phyloP scores from a whole-genome alignment of 225 moss, liverwort and hornwort genomes.

The Pseudoscleropodium purum region DNA sequence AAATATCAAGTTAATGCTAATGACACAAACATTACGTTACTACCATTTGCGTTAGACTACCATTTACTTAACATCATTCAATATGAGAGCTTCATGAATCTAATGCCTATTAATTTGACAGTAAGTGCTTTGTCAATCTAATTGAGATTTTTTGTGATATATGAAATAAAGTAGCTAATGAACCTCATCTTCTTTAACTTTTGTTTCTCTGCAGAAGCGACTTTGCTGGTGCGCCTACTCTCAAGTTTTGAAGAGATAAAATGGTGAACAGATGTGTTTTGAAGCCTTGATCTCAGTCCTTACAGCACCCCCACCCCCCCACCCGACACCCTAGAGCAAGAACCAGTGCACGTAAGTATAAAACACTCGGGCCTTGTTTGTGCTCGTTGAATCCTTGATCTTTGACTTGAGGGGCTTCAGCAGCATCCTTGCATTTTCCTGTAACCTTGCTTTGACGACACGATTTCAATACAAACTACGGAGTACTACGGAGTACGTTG shows the following conservation, averaged over 20 bases:
- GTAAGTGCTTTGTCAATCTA: background rate
- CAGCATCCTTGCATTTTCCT: background rate
- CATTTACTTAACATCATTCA: background rate
- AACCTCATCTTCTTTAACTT: background rate
- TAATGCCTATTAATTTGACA: background rate
- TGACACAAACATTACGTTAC: background rate
- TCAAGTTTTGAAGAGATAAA: constrained; percentile 41
- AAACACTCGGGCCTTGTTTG: background rate
- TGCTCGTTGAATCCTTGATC: background rate
- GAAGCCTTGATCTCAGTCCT: background rate
- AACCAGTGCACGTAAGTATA: background rate
- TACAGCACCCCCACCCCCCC: no score
- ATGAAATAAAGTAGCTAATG: background rate
- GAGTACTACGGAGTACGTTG: no score
- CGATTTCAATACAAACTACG: background rate
- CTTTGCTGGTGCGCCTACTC: constrained; percentile 33
- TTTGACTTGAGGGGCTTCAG: background rate
- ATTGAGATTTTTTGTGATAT: background rate
- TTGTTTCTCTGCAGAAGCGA: background rate
- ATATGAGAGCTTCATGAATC: background rate
- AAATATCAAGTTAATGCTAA: background rate
- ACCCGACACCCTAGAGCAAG: background rate
- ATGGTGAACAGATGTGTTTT: background rate
- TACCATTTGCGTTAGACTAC: background rate
- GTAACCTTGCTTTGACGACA: background rate